Percentiles rank a stretch among this genome's conserved stretches.
These are phyloP conservation scores for Evansstolkia leycettana DNA, from an alignment of 495 filamentous ascomycete species.

Conservation along the genomic window DNA sequence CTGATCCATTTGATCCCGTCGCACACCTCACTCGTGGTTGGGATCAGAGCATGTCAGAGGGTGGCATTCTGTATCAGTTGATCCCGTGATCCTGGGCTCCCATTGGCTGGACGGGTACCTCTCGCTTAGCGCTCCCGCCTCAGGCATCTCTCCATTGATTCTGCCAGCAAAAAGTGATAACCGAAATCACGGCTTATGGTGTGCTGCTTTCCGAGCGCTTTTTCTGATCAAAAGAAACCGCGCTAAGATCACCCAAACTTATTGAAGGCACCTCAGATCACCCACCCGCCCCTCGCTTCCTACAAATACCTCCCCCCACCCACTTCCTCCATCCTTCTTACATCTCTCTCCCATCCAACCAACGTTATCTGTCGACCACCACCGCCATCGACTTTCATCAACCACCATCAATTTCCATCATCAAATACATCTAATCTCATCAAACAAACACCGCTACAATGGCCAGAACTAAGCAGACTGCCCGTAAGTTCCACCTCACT, in stretches of 20 bases:
- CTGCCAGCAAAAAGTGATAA: conserved; percentile 17
- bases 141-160: conserved; percentile 12
- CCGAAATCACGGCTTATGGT: conserved; percentile 25
- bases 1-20: conserved; percentile 8
- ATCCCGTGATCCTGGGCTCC: conserved; percentile 28
- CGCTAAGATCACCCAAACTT: conserved; percentile 15
- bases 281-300: conserved; percentile 21
- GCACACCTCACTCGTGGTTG: conserved; percentile 14
- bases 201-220: conserved; percentile 23
- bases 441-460: conserved; percentile 48
- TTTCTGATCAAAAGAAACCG: conserved; percentile 21
- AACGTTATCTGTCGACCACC: conserved; percentile 28
- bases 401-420: conserved; percentile 27
- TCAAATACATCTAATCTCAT: conserved; percentile 32
- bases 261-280: conserved; percentile 30
- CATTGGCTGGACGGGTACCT: conserved; percentile 22
- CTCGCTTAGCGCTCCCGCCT: conserved; percentile 27
- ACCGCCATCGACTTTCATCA: conserved; percentile 24
- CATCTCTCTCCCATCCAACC: conserved; percentile 34
- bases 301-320: conserved; percentile 42
- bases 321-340: conserved; percentile 36
- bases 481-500: conserved; percentile 53
- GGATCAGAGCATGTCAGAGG: conserved; percentile 23
- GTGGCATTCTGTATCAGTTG: conserved; percentile 22
- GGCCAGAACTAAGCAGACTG: conserved; percentile 99